Conservation (phyloP, 192 early-diverging fungal species). For the Gryganskiella cystojenkinii region DNA sequence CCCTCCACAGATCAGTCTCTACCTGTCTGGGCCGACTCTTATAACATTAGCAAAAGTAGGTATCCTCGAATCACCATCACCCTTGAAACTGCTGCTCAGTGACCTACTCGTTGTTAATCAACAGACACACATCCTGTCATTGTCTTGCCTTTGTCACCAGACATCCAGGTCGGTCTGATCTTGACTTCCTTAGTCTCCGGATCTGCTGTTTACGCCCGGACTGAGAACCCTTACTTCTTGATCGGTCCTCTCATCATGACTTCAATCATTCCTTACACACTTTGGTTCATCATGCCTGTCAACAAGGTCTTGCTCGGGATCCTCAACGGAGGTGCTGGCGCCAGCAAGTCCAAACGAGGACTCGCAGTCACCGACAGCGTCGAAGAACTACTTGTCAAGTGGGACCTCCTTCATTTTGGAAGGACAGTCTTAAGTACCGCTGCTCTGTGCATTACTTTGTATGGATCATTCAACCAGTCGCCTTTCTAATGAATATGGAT, state of each 20-base stretch:
- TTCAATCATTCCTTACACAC: conserved; percentile 25
- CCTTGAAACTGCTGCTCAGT: neutral
- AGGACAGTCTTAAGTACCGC: conserved; percentile 6
- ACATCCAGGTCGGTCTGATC: conserved; percentile 16
- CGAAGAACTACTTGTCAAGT: conserved; percentile 19
- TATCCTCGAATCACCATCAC: neutral
- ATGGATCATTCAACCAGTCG: conserved; percentile 3
- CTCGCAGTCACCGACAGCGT: neutral
- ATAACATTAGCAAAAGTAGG: conserved; percentile 11
- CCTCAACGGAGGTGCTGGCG: conserved; percentile 2
- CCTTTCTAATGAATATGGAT: neutral
- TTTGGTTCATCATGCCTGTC: conserved; percentile 20
- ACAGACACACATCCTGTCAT: neutral
- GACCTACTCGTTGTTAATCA: neutral
- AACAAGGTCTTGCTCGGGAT: conserved; percentile 20
- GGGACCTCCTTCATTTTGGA: conserved; percentile 37
- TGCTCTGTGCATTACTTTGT: conserved; percentile 20
- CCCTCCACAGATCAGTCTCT: conserved; percentile 8
- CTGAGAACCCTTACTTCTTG: conserved; percentile 23
- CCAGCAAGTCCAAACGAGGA: neutral
- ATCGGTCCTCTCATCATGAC: conserved; percentile 15
- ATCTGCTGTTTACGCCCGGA: conserved; percentile 14
- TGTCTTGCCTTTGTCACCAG: neutral
- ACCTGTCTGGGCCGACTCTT: conserved; percentile 26
- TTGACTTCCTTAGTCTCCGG: conserved; percentile 4